A percentile compares a stretch with the other conserved stretches of the same genome.
Evolutionary conservation across 257 asterid species (phyloP).

Genomic region (Solanum arcanum): DNA sequence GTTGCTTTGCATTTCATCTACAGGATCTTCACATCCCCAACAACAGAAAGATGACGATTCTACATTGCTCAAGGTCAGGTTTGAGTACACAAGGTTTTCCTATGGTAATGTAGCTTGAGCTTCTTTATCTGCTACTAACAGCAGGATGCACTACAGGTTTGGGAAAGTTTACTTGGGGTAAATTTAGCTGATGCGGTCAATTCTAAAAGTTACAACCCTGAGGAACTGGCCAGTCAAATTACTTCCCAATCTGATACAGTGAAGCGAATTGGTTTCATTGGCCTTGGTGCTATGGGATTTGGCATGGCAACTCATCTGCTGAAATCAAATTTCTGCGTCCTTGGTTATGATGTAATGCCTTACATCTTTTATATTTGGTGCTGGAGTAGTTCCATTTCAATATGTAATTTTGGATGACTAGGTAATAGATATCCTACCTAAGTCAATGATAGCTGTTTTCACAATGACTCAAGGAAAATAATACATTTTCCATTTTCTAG

Average conservation of each 20-base stretch:
- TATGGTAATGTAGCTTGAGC: background rate
- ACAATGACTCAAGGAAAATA: background rate
- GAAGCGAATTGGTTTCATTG: constrained; percentile 78
- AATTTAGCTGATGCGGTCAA: constrained; percentile 52
- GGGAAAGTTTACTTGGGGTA: constrained; percentile 76
- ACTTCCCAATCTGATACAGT: constrained; percentile 46
- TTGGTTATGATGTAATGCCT: constrained; percentile 78
- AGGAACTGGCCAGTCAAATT: constrained; percentile 53
- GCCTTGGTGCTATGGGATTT: constrained; percentile 99
- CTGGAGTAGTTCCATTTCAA: background rate
- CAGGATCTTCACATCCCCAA: constrained; percentile 50
- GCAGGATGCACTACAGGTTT: constrained; percentile 41
- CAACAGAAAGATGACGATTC: constrained; percentile 30
- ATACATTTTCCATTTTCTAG: background rate
- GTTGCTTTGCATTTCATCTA: background rate
- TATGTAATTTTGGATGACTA: background rate
- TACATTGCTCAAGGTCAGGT: constrained; percentile 48
- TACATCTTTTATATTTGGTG: constrained; percentile 4
- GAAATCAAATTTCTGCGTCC: constrained; percentile 64
- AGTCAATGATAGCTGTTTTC: background rate
- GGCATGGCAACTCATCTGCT: constrained; percentile 98
- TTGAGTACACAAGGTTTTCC: background rate
- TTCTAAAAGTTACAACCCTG: constrained; percentile 60
- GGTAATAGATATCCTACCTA: background rate
- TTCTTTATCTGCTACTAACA: constrained; percentile 4